These are phyloP conservation scores for Penicillium coprophilum DNA, from an alignment of 495 filamentous ascomycete species.

Conservation along the genomic window DNA sequence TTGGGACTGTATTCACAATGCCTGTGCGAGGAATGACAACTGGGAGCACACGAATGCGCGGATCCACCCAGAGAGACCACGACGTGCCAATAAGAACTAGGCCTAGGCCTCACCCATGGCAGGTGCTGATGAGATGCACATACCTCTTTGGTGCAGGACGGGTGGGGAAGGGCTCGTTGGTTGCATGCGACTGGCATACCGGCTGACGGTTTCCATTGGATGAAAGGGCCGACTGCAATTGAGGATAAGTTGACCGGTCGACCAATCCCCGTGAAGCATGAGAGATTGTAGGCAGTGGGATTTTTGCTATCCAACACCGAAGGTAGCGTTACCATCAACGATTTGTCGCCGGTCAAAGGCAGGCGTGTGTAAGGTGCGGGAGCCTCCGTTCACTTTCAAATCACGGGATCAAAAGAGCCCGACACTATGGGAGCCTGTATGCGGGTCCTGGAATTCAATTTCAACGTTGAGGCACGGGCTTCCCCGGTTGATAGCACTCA, in stretches of 20 bases:
- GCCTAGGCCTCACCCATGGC: conserved; percentile 13
- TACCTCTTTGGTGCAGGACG: conserved; percentile 13
- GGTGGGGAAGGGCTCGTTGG: conserved; percentile 31
- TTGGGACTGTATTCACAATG: neutral
- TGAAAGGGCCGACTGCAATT: conserved; percentile 25
- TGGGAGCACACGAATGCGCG: conserved; percentile 34
- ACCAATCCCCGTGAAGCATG: conserved; percentile 37
- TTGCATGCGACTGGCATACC: conserved; percentile 36
- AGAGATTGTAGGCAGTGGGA: conserved; percentile 20
- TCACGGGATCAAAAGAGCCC: conserved; percentile 48
- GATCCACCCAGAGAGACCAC: conserved; percentile 24
- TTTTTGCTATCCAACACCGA: conserved; percentile 34
- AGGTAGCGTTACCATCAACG: conserved; percentile 23
- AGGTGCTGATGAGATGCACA: conserved; percentile 23
- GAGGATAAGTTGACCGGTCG: conserved; percentile 23
- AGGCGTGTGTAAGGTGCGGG: conserved; percentile 40
- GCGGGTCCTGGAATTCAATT: conserved; percentile 48
- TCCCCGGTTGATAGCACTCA: conserved; percentile 10
- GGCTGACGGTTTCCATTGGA: conserved; percentile 34
- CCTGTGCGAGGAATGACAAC: conserved; percentile 20
- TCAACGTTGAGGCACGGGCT: conserved; percentile 38
- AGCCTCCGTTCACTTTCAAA: conserved; percentile 40
- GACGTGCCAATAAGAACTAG: conserved; percentile 24
- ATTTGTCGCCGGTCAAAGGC: conserved; percentile 41
- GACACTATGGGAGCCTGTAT: conserved; percentile 40